Evolutionary conservation across 2,329 filamentous ascomycete species (phyloP), one percentile per base, ranked within the genome.

Genomic region (Eutypella sp.): DNA sequence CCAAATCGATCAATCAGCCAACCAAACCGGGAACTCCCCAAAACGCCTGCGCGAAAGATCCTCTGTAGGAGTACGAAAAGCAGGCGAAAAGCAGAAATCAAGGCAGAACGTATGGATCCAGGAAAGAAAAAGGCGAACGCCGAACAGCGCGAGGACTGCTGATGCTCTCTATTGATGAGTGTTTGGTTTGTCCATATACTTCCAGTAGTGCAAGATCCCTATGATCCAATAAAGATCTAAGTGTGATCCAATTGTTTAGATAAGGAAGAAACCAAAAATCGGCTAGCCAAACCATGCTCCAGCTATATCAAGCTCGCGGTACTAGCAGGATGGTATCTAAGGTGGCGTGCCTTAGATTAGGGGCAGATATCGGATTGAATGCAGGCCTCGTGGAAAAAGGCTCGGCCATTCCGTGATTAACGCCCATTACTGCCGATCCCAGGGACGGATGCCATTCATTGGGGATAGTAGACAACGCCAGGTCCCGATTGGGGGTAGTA

Each of bases 401-500:
- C 3, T 37, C 13, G 3, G 34, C 11, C 18, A 19, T 34, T 34
- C 13, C n/a, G 20, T 37, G n/a, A 37, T 11, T 6, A 37, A 15
- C 11, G 34, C 15, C 34, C 9, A 22, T 18, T 13, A 8, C 34
- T 1, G 13, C 15, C 9, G 20, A 10, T 15, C 36, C 7, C 15
- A 16, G 36, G n/a, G n/a, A n/a, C 36, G 4, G 19, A 24, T 39
- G 19, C 2, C 19, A 23, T 13, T 39, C 20, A 83, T 63, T 81
- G 78, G 45, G 74, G 70, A 59, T 83, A 85, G 64, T 81, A 85
- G 51, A 82, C 70, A 65, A 81, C 76, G 34, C 75, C 76, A 31
- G 73, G 69, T 3, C 70, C 68, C 43, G 72, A 67, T 54, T 79
- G 80, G 19, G 79, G 73, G 58, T 84, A 85, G 59, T 91, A 95